Evolutionary conservation across 2,329 filamentous ascomycete species (phyloP).

Genomic region (Paracoccidioides lutzii): DNA sequence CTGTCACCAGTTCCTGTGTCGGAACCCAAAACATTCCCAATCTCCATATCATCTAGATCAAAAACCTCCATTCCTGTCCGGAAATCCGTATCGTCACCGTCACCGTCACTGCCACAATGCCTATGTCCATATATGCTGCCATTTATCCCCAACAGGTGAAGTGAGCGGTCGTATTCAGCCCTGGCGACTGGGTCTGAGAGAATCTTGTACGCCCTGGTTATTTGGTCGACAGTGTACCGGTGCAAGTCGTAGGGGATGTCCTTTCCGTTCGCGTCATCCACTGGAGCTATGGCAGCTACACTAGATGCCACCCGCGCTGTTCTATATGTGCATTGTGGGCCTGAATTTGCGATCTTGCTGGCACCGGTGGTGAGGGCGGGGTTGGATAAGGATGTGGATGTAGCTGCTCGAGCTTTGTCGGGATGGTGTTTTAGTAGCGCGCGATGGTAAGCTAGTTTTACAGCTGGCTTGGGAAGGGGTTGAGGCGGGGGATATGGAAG

Average conservation of each 20-base stretch:
- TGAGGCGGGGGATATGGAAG: constrained; percentile 1
- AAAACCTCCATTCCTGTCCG: constrained; percentile 44
- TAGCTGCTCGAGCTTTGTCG: constrained; percentile 7
- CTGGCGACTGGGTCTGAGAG: constrained; percentile 35
- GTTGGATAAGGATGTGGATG: neutral
- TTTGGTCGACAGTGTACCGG: constrained; percentile 41
- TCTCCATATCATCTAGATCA: constrained; percentile 45
- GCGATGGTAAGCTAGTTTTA: constrained; percentile 44
- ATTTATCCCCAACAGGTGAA: constrained; percentile 23
- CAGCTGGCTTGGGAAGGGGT: constrained; percentile 23
- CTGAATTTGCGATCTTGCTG: neutral
- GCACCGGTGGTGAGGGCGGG: neutral
- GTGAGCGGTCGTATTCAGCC: constrained; percentile 37
- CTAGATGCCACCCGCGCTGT: neutral
- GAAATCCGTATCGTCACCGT: constrained; percentile 20
- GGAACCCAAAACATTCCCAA: constrained; percentile 16
- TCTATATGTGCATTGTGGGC: neutral
- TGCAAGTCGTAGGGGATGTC: neutral
- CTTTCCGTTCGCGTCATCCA: neutral
- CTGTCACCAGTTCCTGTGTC: constrained; percentile 39
- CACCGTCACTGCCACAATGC: constrained; percentile 7
- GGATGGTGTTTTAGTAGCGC: constrained; percentile 47
- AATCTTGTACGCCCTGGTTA: constrained; percentile 45
- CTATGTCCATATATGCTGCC: constrained; percentile 16
- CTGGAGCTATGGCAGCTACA: neutral